These are phyloP conservation scores for Exophiala spinifera DNA, from an alignment of 2,329 filamentous ascomycete genomes.

Conservation along the genomic window DNA sequence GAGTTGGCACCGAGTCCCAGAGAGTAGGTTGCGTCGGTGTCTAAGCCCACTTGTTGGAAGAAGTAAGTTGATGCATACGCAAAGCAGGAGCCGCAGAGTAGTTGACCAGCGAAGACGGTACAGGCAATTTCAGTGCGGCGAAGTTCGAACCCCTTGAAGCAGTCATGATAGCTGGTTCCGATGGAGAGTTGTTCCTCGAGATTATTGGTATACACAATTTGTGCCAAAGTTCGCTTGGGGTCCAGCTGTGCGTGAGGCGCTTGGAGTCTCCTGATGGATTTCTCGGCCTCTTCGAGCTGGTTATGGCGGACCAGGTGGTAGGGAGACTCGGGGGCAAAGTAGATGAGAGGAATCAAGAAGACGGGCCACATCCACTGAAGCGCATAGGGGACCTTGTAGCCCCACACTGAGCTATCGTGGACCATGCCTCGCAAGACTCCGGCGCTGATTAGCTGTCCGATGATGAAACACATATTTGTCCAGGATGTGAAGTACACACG, in stretches of 20 bases:
- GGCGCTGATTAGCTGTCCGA: constrained; percentile 53
- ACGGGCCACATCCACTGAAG: constrained; percentile 27
- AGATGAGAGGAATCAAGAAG: constrained; percentile 9
- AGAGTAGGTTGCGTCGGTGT: constrained; percentile 33
- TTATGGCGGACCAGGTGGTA: constrained; percentile 49
- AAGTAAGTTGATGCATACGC: constrained; percentile 63
- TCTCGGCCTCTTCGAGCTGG: constrained; percentile 42
- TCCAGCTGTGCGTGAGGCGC: constrained; percentile 16
- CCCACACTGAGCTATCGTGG: background rate
- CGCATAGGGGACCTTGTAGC: constrained; percentile 19
- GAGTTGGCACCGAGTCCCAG: constrained; percentile 47
- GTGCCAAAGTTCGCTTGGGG: constrained; percentile 33
- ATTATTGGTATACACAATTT: constrained; percentile 40
- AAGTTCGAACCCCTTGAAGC: constrained; percentile 74
- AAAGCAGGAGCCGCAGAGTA: constrained; percentile 60
- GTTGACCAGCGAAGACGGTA: constrained; percentile 63
- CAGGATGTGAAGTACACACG: constrained; percentile 1
- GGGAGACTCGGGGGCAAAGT: constrained; percentile 21
- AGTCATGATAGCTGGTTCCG: constrained; percentile 65
- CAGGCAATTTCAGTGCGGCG: constrained; percentile 73
- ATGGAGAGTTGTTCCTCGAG: constrained; percentile 25
- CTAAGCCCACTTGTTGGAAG: constrained; percentile 39
- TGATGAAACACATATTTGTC: background rate
- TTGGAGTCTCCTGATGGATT: constrained; percentile 40
- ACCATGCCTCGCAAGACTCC: constrained; percentile 15